Evolutionary conservation across 192 early-diverging fungal species (phyloP).

Genomic region (Gamsiella multidivaricata): DNA sequence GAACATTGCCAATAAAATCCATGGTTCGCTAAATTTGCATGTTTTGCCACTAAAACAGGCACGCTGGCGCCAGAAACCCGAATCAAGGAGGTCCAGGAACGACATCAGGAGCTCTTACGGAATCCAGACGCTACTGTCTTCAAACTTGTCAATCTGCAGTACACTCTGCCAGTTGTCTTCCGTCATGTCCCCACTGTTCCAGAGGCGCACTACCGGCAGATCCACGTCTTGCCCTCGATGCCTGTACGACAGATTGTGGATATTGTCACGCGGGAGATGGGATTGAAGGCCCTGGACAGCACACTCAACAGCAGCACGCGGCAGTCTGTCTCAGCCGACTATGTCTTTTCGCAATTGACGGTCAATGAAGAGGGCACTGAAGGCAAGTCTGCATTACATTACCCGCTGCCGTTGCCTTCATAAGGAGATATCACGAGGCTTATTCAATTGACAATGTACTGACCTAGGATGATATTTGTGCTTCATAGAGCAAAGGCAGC

Average conservation of each 20-base stretch:
- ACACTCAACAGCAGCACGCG: background rate
- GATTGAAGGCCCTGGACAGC: slow-evolving; percentile 24
- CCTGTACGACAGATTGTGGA: slow-evolving; percentile 32
- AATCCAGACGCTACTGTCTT: slow-evolving; percentile 39
- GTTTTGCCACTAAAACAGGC: slow-evolving; percentile 10
- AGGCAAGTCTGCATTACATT: slow-evolving; percentile 26
- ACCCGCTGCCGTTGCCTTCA: too few relatives aligned
- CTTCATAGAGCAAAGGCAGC: slow-evolving; percentile 45
- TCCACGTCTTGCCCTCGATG: slow-evolving; percentile 34
- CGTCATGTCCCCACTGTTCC: slow-evolving; percentile 48
- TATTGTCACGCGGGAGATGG: slow-evolving; percentile 42
- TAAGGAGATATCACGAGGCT: too few relatives aligned
- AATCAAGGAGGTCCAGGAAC: slow-evolving; percentile 40
- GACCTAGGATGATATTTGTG: too few relatives aligned
- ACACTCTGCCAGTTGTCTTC: slow-evolving; percentile 41
- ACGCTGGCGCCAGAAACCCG: slow-evolving; percentile 28
- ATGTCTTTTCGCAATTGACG: slow-evolving; percentile 36
- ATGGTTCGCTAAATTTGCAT: too few relatives aligned
- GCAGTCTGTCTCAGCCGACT: slow-evolving; percentile 12
- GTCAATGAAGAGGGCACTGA: slow-evolving; percentile 35
- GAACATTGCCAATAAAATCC: too few relatives aligned
- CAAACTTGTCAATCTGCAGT: slow-evolving; percentile 41
- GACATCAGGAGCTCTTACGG: slow-evolving; percentile 35
- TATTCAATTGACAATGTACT: too few relatives aligned
- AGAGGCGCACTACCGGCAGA: slow-evolving; percentile 42